These are phyloP conservation scores for Zea mays DNA, from an alignment of 176 grass and related monocot genomes.

Conservation along the genomic window Zm-B73-REFERENCE-NAM-5.0 NC_050097.1:16512501-16513000, in stretches of 20 bases:
- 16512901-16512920: too few relatives aligned
- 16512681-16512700: neutral
- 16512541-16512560: slow-evolving; percentile 6
- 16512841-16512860: neutral
- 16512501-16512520: neutral
- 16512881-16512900: too few relatives aligned
- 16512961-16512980: slow-evolving; percentile 8
- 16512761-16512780: neutral
- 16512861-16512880: too few relatives aligned
- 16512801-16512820: neutral
- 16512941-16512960: neutral
- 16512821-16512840: neutral
- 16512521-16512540: neutral
- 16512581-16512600: neutral
- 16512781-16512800: neutral
- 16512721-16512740: neutral
- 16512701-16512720: neutral
- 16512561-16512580: slow-evolving; percentile 31
- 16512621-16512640: neutral
- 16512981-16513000: neutral
- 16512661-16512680: neutral
- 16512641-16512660: too few relatives aligned
- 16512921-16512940: neutral
- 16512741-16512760: neutral
- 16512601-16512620: neutral